Evolutionary conservation across 257 asterid genomes (phyloP), one percentile per base, ranked within the genome.

Genomic region (Capsicum rhomboideum): DNA sequence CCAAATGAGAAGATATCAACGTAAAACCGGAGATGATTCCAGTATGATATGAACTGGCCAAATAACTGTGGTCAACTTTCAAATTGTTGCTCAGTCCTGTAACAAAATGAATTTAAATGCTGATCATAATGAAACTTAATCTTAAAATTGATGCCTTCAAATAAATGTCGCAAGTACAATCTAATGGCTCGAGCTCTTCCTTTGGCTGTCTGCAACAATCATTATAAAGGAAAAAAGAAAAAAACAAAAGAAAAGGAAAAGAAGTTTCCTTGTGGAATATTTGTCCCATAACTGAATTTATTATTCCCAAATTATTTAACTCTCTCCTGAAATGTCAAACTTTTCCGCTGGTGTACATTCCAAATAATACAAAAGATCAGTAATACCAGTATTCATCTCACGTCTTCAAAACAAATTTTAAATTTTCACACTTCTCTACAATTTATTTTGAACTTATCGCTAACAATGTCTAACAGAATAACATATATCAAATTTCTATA

Each of bases 1-100:
- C 88, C 91, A 93, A 83, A 86, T 89, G 87, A 81, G 93, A 59
- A 55, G 94, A 90, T 82, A 97, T 85, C 92, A 95, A 88, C 86
- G 88, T 71, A 37, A 97, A 86, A 85, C 99, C 99, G 69, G 98
- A 90, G 86, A 97, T 85, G 69, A 93, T 95, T 82, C 98, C 99
- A 50, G 90, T 91, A 90, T 95, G 99, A 87, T 97, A 95, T 4
- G 94, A 88, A 88, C 99, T 97, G 40, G 96, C 99, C 90, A 97
- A 86, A 87, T 90, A 90, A 84, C 88, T 89, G 88, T 97, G 98
- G 87, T 91, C 90, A 88, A 93, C 90, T 88, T 90, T 88, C 87
- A 83, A 67, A 80, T 84, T 85, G 72, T 78, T 87, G 79, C 84
- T 88, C 64, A 88, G 78, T 69, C 86, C 98, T 90, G 82, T 6